Evolutionary conservation across 305 asterid genomes (phyloP), one percentile per base, ranked within the genome.

Genomic region (Andrographis paniculata): DNA sequence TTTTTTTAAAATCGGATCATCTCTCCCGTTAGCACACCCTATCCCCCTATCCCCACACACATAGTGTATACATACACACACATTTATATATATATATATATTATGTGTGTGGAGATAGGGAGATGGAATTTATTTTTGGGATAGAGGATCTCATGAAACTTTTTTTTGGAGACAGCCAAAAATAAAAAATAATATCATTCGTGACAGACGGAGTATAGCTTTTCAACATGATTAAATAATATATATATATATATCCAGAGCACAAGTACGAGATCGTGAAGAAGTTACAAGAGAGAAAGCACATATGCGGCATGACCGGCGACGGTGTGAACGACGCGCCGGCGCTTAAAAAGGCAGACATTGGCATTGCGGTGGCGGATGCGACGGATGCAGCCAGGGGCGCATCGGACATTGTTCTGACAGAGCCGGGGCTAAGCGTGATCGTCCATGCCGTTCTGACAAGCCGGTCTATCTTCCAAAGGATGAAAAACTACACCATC

Each of bases 301-400:
- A 89, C 72, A 89, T 89, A 1, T 76, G 87, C 44, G 96, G 98
- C 27, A 89, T 89, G 98, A 89, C 98, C 0, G 98, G 98, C 28
- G 96, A 89, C 53, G 96, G 96, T 43, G 98, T 89, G 57, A 88
- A 88, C 48, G 97, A 88, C 27, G 97, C 97, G 1, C 97, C 95
- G 1, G 95, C 97, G 9, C 57, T 88, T 3, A 88, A 88, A 61
- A 84, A 64, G 65, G 95, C 97, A 0, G 97, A 88, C 42, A 84
- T 88, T 6, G 95, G 97, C 15, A 88, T 88, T 13, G 97, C 97
- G 8, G 97, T 88, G 4, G 97, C 79, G 0, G 98, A 89, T 46
- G 94, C 98, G 17, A 89, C 98, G 3, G 96, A 89, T 50, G 98
- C 98, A 0, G 98, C 94, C 0, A 53, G 95, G 52, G 14, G 95